Evolutionary conservation across 176 grass and related monocot species (phyloP), one percentile per base, ranked within the genome.

Genomic region (Bromus sterilis): DNA sequence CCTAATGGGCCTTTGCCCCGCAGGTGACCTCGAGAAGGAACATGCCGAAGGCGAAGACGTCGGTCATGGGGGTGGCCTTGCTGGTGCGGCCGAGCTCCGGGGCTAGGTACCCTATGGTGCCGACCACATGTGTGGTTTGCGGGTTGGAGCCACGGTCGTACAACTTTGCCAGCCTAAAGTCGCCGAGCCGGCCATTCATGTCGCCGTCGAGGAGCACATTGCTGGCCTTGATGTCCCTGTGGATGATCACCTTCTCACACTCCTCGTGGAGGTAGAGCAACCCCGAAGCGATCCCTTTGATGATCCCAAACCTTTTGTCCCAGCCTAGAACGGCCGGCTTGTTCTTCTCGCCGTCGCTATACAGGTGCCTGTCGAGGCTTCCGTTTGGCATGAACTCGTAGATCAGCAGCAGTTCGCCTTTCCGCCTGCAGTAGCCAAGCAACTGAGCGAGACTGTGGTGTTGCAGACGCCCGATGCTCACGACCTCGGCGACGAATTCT

Each of bases 191-290:
- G 36, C 66, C 66, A 42, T 69, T 69, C 66, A 69, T 69, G 36
- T 69, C 36, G 15, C 3, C 6, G n/a, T 69, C 36, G n/a, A 69
- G 66, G n/a, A 69, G 66, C 11, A 69, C 66, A 11, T 69, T 69
- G 21, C 66, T 69, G 1, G 66, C 36, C 35, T 69, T 69, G 5
- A 41, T 41, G 36, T 69, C 36, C 23, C 36, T 11, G 11, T 69
- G 66, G 11, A 69, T 69, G 66, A 69, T 40, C 36, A 69, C 66
- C 9, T 42, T 69, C 66, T 69, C 66, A 37, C 66, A 69, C 35
- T 69, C 66, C 66, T 69, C 66, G 2, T 69, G 66, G n/a, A 69
- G 66, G n/a, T 69, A 69, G 66, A 69, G 66, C 66, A 69, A 2
- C n/a, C 66, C 66, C 11, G 66, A 41, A 7, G 66, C 66, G 8